Evolutionary conservation across 805 yeast genomes (phyloP).

Genomic region (Myxozyma melibiosi): DNA sequence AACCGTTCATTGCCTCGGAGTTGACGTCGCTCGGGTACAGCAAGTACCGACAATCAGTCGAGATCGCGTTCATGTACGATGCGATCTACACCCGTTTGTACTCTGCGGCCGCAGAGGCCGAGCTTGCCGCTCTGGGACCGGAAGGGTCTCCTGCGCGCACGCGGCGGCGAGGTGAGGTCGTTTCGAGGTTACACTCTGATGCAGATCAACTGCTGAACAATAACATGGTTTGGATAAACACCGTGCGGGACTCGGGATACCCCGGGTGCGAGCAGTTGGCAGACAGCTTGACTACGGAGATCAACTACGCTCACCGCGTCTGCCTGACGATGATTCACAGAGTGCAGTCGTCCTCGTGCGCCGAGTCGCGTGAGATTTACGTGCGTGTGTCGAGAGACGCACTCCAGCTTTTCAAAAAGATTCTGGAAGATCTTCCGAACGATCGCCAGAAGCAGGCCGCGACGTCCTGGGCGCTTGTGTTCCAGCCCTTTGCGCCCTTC

Average conservation of each 20-base stretch:
- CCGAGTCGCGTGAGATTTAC: conserved; percentile 21
- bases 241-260: conserved; percentile 7
- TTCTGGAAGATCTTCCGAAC: conserved; percentile 18
- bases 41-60: conserved; percentile 25
- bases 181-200: conserved; percentile 15
- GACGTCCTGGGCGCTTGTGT: conserved; percentile 29
- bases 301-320: conserved; percentile 18
- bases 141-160: conserved; percentile 18
- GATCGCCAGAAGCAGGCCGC: conserved; percentile 15
- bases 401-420: conserved; percentile 14
- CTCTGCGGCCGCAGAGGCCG: conserved; percentile 30
- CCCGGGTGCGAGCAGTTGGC: conserved; percentile 8
- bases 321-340: conserved; percentile 30
- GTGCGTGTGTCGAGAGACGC: conserved; percentile 27
- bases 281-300: conserved; percentile 14
- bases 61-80: conserved; percentile 28
- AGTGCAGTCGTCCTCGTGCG: conserved; percentile 15
- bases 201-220: conserved; percentile 12
- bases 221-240: conserved; percentile 19
- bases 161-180: conserved; percentile 19
- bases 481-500: conserved; percentile 32
- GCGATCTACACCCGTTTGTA: conserved; percentile 25
- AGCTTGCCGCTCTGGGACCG: conserved; percentile 17
- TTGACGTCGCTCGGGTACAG: conserved; percentile 16
- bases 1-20: conserved; percentile 11